Evolutionary conservation across 371 early-diverging fungal species (phyloP).

Genomic region (Mucor piriformis): DNA sequence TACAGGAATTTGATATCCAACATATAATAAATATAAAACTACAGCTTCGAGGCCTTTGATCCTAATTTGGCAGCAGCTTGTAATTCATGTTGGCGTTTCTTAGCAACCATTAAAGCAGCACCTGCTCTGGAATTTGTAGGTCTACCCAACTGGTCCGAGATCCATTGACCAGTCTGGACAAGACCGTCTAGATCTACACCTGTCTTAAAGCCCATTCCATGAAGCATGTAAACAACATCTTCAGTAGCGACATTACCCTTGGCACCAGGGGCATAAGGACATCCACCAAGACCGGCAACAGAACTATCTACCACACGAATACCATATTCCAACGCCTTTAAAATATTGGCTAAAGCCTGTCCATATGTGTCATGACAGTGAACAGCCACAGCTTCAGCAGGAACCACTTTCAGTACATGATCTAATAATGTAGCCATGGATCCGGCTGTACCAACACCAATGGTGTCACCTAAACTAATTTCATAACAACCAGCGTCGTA

Average conservation of each 20-base stretch:
- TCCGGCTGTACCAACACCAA: slow-evolving; percentile 91
- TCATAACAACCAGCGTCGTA: slow-evolving; percentile 96
- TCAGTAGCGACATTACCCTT: slow-evolving; percentile 97
- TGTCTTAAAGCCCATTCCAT: slow-evolving; percentile 84
- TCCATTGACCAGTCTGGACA: slow-evolving; percentile 81
- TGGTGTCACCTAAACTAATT: slow-evolving; percentile 95
- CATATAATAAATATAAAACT: background rate
- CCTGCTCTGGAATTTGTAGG: slow-evolving; percentile 55
- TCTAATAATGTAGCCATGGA: slow-evolving; percentile 76
- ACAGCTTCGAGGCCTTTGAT: slow-evolving; percentile 9
- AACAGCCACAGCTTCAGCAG: slow-evolving; percentile 81
- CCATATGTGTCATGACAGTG: slow-evolving; percentile 99
- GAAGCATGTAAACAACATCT: slow-evolving; percentile 93
- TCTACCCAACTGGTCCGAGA: slow-evolving; percentile 75
- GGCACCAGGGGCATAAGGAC: slow-evolving; percentile 96
- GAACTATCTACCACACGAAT: slow-evolving; percentile 92
- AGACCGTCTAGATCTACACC: slow-evolving; percentile 78
- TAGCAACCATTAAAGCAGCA: slow-evolving; percentile 43
- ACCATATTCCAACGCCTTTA: slow-evolving; percentile 82
- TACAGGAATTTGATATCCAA: too few species aligned
- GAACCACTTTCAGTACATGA: slow-evolving; percentile 72
- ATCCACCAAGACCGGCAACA: slow-evolving; percentile 95
- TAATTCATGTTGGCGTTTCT: slow-evolving; percentile 21
- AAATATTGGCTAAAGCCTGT: slow-evolving; percentile 94
- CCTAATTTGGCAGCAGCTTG: slow-evolving; percentile 11